phyloP scores from a whole-genome alignment of 331 rosid genomes.

The Telfairia occidentalis region DNA sequence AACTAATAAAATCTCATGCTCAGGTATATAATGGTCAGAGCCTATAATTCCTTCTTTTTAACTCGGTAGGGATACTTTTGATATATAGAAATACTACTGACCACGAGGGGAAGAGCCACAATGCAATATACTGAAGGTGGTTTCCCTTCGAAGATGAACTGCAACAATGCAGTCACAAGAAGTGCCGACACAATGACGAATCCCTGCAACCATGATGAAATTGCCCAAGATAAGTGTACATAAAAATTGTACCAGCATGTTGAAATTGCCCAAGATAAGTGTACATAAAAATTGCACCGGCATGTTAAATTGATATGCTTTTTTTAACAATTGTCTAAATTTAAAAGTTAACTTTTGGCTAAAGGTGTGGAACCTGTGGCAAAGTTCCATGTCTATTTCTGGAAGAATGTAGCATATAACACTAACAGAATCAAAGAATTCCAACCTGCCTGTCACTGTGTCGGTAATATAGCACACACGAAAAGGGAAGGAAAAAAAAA shows the following conservation, averaged over 20 bases:
- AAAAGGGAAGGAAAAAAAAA: no score
- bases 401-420: no score
- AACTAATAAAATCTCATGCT: neutral
- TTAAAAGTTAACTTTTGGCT: neutral
- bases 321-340: neutral
- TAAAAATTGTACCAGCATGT: neutral
- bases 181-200: conserved; percentile 94
- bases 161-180: conserved; percentile 80
- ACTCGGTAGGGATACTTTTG: conserved; percentile 76
- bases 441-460: no score
- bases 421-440: no score
- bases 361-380: no score
- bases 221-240: neutral
- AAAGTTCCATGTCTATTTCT: no score
- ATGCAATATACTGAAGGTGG: conserved; percentile 81
- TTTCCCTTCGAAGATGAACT: conserved; percentile 86
- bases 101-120: conserved; percentile 80
- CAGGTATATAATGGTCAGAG: neutral
- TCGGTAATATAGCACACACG: no score
- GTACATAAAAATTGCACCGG: no score
- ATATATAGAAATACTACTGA: conserved; percentile 66
- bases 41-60: conserved; percentile 54
- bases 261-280: no score
- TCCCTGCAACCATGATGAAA: conserved; percentile 57
- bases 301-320: neutral